These are phyloP conservation scores for Lyophyllum semitale DNA, from an alignment of 768 basidiomycete genomes.

Conservation along the genomic window DNA sequence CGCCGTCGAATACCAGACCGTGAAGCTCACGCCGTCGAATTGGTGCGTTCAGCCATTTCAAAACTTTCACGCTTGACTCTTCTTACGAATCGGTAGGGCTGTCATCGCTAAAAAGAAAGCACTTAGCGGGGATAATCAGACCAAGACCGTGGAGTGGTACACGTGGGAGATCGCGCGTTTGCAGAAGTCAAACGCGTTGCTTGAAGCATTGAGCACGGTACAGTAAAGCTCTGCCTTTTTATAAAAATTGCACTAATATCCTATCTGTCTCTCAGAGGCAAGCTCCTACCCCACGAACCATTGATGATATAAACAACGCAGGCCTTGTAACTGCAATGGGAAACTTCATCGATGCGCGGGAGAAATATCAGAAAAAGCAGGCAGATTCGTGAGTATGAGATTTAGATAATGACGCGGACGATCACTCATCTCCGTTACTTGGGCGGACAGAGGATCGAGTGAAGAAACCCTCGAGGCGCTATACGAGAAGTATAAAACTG, in stretches of 20 bases:
- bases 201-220: neutral
- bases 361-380: neutral
- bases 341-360: neutral
- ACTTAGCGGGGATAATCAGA: neutral
- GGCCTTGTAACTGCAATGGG: too few species aligned
- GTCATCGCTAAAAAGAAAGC: slow-evolving; percentile 6
- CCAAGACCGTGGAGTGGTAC: slow-evolving; percentile 4
- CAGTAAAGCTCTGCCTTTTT: neutral
- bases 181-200: slow-evolving; percentile 5
- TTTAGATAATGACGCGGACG: neutral
- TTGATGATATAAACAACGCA: neutral
- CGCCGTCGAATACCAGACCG: slow-evolving; percentile 4
- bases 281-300: neutral
- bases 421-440: neutral
- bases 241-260: neutral
- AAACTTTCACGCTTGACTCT: neutral
- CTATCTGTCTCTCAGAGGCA: neutral
- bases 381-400: neutral
- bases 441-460: too few species aligned
- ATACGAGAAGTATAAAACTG: neutral
- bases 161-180: slow-evolving; percentile 9
- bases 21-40: neutral
- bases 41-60: neutral
- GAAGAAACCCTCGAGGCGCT: neutral
- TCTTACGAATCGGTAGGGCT: slow-evolving; percentile 1